Evolutionary conservation across 495 filamentous ascomycete genomes (phyloP).

Genomic region (Aspergillus asperescens): DNA sequence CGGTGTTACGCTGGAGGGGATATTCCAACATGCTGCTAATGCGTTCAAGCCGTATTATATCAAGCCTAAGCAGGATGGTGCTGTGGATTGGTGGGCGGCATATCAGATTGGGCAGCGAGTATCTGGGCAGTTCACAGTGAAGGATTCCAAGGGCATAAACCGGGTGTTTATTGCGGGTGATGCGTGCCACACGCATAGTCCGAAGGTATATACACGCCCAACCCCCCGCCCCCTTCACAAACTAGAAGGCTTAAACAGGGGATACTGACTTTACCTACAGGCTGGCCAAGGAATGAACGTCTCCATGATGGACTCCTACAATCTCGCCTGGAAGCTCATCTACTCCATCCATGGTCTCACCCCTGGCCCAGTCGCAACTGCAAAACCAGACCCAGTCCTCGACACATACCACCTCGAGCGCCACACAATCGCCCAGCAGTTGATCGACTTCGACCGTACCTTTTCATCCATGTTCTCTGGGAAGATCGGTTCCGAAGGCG

Average conservation of each 20-base stretch:
- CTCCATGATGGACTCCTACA: constrained; percentile 76
- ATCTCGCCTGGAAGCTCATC: constrained; percentile 81
- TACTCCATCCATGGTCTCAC: constrained; percentile 62
- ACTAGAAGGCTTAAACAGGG: neutral
- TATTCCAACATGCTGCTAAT: constrained; percentile 37
- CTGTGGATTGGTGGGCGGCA: constrained; percentile 60
- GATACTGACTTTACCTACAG: constrained; percentile 27
- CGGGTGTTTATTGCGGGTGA: constrained; percentile 66
- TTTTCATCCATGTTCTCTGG: constrained; percentile 51
- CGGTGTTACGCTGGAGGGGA: constrained; percentile 37
- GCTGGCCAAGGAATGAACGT: constrained; percentile 90
- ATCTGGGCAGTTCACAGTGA: constrained; percentile 56
- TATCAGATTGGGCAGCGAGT: constrained; percentile 70
- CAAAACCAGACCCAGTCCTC: constrained; percentile 50
- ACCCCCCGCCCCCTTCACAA: too few relatives aligned
- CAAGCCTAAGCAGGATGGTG: constrained; percentile 30
- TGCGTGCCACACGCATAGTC: constrained; percentile 58
- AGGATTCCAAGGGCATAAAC: constrained; percentile 41
- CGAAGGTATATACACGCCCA: constrained; percentile 54
- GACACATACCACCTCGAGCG: constrained; percentile 68
- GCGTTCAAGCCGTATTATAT: constrained; percentile 48
- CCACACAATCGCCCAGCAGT: constrained; percentile 60
- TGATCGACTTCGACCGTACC: constrained; percentile 66
- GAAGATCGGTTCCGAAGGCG: constrained; percentile 36
- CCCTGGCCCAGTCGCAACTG: constrained; percentile 15